Percentiles rank a stretch among this genome's conserved stretches.
These are phyloP conservation scores for Vigna unguiculata DNA, from an alignment of 306 rosid species.

Conservation along the genomic window DNA sequence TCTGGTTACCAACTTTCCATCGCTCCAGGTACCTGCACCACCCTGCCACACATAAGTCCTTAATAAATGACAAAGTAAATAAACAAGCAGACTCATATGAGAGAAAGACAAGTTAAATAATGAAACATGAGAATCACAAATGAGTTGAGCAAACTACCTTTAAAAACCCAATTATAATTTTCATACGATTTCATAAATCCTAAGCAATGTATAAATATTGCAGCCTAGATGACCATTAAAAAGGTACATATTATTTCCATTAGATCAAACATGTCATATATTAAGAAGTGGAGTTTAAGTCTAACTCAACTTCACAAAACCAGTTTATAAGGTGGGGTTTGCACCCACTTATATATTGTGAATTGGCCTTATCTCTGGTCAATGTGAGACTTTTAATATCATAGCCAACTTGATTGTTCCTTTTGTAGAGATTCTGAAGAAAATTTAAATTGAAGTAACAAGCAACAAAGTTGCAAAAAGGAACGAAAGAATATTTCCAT, in stretches of 20 bases:
- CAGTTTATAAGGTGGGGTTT: too few species aligned
- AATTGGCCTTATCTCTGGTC: too few species aligned
- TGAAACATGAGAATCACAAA: constrained; percentile 31
- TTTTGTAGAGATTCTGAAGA: constrained; percentile 1
- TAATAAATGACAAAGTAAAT: constrained; percentile 61
- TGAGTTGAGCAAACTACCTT: constrained; percentile 15
- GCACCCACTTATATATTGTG: too few species aligned
- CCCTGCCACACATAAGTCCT: constrained; percentile 98
- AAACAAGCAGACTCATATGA: constrained; percentile 21
- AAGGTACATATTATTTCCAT: constrained; percentile 13
- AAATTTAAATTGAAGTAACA: constrained; percentile 19
- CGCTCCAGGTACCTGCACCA: constrained; percentile 99
- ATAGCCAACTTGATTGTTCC: constrained; percentile 3
- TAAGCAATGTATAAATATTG: background rate
- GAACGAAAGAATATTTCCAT: background rate
- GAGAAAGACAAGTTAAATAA: constrained; percentile 25
- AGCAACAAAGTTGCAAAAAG: constrained; percentile 34
- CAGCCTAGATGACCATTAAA: constrained; percentile 7
- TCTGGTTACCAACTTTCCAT: constrained; percentile 94
- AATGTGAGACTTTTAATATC: too few species aligned
- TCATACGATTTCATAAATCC: constrained; percentile 21
- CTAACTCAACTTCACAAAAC: too few species aligned
- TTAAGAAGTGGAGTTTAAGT: too few species aligned
- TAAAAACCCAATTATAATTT: constrained; percentile 27
- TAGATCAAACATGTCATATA: constrained; percentile 26